Evolutionary conservation across 2,329 filamentous ascomycete species (phyloP), one percentile per base, ranked within the genome.

Genomic region (Ophiostoma angusticollis): DNA sequence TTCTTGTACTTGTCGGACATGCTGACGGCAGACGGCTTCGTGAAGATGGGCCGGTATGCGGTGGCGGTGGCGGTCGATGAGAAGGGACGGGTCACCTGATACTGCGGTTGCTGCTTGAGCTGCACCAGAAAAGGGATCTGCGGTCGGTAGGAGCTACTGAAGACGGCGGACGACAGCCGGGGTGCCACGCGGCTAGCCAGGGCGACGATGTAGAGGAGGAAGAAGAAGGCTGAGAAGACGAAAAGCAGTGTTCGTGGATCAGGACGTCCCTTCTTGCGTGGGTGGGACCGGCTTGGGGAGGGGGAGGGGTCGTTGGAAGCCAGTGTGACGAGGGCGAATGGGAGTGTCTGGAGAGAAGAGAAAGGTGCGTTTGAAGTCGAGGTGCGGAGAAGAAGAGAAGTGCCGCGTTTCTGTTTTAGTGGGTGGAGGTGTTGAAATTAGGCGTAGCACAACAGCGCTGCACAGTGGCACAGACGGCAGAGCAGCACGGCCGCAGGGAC

Each of bases 1-100:
- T 70, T 80, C 58, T 70, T 71, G 61, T 81, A 84, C 59, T 76
- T 72, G 48, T 69, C 60, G 44, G 74, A 68, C 48, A 72, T 74
- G 78, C 84, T 83, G 27, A 14, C 22, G 54, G 59, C 70, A 4
- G 52, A 56, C 61, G 68, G 48, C 68, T 77, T 47, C 55, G 59
- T 49, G 60, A 54, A 44, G 56, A 54, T 47, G 54, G 60, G 53
- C 18, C 36, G 38, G 37, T 44, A 51, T n/a, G 53, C 65, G 50
- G 51, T 47, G 50, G 43, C 45, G 9, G 50, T 43, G 13, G 49
- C 37, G 3, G 49, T 50, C 38, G 52, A 53, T 40, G 43, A 45
- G 40, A 40, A 32, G 19, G 19, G 9, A 5, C 13, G 27, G 4
- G 12, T 9, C 14, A 18, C 30, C 5, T 42, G 50, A 8, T 30